Base-by-base conservation (phyloP, 2,329 filamentous ascomycete genomes). In the Cladophialophora psammophila region DNA sequence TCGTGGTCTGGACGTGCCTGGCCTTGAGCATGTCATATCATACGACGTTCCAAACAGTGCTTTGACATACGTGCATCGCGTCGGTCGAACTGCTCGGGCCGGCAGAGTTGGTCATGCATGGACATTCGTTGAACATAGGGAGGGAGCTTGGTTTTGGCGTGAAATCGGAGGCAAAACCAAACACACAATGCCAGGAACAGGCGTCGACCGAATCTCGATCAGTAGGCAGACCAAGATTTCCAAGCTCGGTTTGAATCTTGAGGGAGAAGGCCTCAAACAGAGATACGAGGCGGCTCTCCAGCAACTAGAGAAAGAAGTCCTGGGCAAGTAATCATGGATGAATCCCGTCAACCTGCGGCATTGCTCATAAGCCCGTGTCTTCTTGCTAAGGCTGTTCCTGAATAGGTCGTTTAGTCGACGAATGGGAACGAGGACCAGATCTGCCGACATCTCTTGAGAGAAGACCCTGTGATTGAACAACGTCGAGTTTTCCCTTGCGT, bases 51-150 rank as follows among this genome's bases (percentile, higher is more conserved):
- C 95, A 0, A 89, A 94, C 32, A 93, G 97, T 76, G 92, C 94
- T 3, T 93, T 97, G 78, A 94, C 97, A 79, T 99, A 99, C 78
- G 95, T 99, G 72, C 95, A 99, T 81, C 89, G 95, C 12, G 94
- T 97, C 58, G 95, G 95, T 77, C 90, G 95, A 80, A 99, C 95
- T 10, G 95, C 95, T 5, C 89, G 95, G 86, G 95, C 95, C 0
- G 95, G 95, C 0, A 87, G 93, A 55, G 85, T 84, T 63, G 95
- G 95, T 75, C 1, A 87, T 88, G 63, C 94, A 0, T 97, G 93
- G 92, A 97, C 93, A 0, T 80, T 99, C 12, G 89, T 96, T 57
- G 90, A 89, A 3, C 90, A 93, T 73, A 86, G 86, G 2, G 94
- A 99, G 79, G 93, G 90, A 26, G 87, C 91, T 53, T 97, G 95